A percentile compares a stretch with the other conserved stretches of the same genome.
These are phyloP conservation scores for Leccinum arenicola DNA, from an alignment of 768 basidiomycete genomes.

Conservation along the genomic window DNA sequence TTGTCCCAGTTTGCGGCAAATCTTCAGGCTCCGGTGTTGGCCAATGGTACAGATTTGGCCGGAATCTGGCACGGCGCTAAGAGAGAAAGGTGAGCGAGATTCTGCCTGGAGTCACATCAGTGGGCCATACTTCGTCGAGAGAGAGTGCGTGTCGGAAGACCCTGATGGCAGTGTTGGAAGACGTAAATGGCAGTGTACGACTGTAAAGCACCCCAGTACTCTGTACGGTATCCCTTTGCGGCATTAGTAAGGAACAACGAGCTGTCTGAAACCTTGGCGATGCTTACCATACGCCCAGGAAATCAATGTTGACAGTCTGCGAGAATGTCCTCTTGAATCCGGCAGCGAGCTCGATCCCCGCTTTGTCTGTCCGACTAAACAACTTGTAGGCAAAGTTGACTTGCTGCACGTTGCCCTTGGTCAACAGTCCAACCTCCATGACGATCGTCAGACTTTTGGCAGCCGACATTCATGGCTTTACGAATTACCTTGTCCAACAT, in stretches of 20 bases:
- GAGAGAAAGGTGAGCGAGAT: constrained; percentile 9
- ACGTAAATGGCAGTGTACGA: constrained; percentile 64
- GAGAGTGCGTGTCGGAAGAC: constrained; percentile 76
- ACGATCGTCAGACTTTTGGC: neutral
- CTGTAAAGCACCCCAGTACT: constrained; percentile 68
- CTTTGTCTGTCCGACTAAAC: constrained; percentile 52
- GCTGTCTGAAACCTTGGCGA: neutral
- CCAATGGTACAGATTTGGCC: constrained; percentile 61
- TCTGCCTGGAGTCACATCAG: neutral
- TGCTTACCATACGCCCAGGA: constrained; percentile 73
- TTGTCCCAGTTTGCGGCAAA: neutral
- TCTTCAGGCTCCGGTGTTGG: constrained; percentile 7
- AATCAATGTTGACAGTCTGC: constrained; percentile 65
- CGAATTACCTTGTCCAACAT: constrained; percentile 61
- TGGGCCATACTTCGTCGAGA: constrained; percentile 61
- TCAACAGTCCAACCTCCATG: constrained; percentile 65
- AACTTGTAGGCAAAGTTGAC: constrained; percentile 73
- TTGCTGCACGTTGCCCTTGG: constrained; percentile 65
- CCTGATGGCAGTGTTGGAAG: constrained; percentile 58
- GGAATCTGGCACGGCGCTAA: constrained; percentile 65
- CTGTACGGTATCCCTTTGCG: constrained; percentile 70
- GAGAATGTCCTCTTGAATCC: constrained; percentile 77
- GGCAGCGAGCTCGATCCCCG: constrained; percentile 45
- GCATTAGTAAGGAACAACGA: constrained; percentile 3
- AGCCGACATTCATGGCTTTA: neutral